These are phyloP conservation scores for Cryptosporidium baileyi DNA, from an alignment of 169 alveolate species.

Conservation along the genomic window DNA sequence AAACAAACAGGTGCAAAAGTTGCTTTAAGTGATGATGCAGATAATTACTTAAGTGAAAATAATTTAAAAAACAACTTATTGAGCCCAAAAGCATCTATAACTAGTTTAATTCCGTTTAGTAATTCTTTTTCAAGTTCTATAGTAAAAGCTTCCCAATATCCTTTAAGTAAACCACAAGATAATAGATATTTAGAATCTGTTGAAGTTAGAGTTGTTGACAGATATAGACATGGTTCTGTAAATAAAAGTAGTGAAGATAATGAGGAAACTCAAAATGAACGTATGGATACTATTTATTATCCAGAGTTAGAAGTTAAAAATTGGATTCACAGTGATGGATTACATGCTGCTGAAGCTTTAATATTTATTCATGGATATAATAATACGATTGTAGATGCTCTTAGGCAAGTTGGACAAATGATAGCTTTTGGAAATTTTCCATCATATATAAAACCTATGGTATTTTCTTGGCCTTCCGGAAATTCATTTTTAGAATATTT, in stretches of 20 bases:
- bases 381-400: constrained; percentile 72
- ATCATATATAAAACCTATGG: constrained; percentile 80
- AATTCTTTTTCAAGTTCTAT: constrained; percentile 55
- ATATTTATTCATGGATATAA: constrained; percentile 82
- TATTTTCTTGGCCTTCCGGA: constrained; percentile 85
- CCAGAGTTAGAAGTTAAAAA: constrained; percentile 61
- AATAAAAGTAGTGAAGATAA: constrained; percentile 52
- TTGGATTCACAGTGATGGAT: constrained; percentile 79
- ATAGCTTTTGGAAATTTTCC: constrained; percentile 84
- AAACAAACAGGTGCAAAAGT: constrained; percentile 37
- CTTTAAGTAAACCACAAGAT: constrained; percentile 31
- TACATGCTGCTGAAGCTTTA: constrained; percentile 79
- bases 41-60: constrained; percentile 45
- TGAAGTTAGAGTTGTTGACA: constrained; percentile 70
- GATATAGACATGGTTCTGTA: constrained; percentile 20
- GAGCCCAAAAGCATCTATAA: constrained; percentile 71
- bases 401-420: constrained; percentile 80
- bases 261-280: constrained; percentile 59
- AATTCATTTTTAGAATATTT: constrained; percentile 72
- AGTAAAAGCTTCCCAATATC: constrained; percentile 61
- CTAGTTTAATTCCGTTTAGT: constrained; percentile 31
- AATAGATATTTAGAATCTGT: constrained; percentile 65
- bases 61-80: constrained; percentile 59
- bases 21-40: constrained; percentile 47
- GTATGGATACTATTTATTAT: constrained; percentile 23